Evolutionary conservation across 345 rosid species (phyloP).

Genomic region (Eucalyptus shirleyi): DNA sequence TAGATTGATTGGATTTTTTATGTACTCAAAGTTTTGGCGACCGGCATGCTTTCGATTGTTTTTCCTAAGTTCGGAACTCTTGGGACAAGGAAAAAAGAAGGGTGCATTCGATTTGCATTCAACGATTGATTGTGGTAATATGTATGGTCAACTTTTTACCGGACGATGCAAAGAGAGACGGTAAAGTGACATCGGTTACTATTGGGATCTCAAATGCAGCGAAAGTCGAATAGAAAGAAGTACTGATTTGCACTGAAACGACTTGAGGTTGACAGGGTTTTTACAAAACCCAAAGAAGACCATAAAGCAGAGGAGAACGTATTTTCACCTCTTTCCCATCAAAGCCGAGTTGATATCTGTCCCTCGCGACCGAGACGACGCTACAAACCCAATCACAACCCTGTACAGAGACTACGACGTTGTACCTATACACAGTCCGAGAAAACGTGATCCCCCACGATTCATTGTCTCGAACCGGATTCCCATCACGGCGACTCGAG

Average conservation of each 20-base stretch:
- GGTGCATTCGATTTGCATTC: not conserved
- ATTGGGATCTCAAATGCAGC: not conserved
- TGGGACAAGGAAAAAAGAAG: not conserved
- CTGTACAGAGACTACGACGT: not conserved
- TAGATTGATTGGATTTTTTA: not conserved
- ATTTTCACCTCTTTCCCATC: not conserved
- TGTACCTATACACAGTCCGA: not conserved
- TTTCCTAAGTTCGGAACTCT: not conserved
- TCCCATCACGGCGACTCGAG: conserved; percentile 27
- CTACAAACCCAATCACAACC: not conserved
- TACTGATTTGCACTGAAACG: not conserved
- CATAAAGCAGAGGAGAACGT: not conserved
- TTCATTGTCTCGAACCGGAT: not conserved
- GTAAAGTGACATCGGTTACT: not conserved
- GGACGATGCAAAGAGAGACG: not conserved
- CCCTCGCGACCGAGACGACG: not conserved
- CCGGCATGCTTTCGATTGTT: not conserved
- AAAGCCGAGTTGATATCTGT: not conserved
- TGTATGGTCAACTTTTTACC: not conserved
- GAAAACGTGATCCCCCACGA: not conserved
- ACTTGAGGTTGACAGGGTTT: not conserved
- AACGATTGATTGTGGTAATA: not conserved
- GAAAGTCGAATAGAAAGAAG: not conserved
- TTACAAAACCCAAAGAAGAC: not conserved
- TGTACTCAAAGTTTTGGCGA: not conserved